Base-by-base conservation (phyloP, 192 early-diverging fungal species). In the Anaeromyces robustus region DNA sequence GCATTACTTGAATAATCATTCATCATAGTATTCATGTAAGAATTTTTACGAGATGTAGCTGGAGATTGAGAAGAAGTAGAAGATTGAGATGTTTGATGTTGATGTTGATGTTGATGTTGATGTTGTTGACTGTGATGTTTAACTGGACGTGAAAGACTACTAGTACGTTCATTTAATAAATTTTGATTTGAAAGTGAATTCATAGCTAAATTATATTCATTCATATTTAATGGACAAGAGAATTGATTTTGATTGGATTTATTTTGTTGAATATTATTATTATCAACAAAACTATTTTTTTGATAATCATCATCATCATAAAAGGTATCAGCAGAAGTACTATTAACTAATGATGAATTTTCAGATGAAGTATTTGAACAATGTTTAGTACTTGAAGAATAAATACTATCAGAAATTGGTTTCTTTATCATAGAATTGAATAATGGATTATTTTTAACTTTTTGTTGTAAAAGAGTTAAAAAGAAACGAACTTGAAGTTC, bases 401-500 rank as follows among this genome's bases (percentile, higher is more conserved):
- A 68, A 22, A 68, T 68, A n/a, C 52, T 68, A 68, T 68, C 52
- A 68, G 52, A 68, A n/a, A 68, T 68, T 26, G 52, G 52, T 68
- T 26, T 68, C 26, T 68, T 68, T 7, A 68, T 68, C 4, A 68
- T n/a, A n/a, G 52, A 68, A 68, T 68, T 26, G 6, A 11, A 87
- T 29, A 93, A 84, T 12, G 93, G 90, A 81, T 97, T 95, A 79
- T 90, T 92, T 84, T 93, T 90, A 28, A 94, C 92, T 93, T 96
- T 92, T 82, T 96, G 94, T 86, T 96, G 94, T 80, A 98, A 84
- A 1, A 97, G 94, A 12, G 94, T 95, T 79, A 96, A 95, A 77
- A 98, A 94, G 83, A 98, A 98, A 29, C 96, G 92, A 81, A 96
- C 92, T 86, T 98, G 97, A 78, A 98, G 92, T 79, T 91, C 93